Evolutionary conservation across 192 early-diverging fungal genomes (phyloP), one percentile per base, ranked within the genome.

Genomic region (Glomus cerebriforme): DNA sequence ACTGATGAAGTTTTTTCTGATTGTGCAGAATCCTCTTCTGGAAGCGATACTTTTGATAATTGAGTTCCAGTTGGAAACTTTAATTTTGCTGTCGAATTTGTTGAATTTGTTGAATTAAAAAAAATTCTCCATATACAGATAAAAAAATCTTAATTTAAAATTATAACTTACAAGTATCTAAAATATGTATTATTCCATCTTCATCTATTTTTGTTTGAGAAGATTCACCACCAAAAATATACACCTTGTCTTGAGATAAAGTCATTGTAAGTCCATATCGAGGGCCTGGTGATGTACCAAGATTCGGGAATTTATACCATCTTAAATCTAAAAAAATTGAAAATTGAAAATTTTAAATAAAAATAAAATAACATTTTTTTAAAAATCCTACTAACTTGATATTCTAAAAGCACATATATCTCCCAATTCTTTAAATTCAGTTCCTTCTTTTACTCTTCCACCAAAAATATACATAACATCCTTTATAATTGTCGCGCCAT

Each of bases 401-500:
- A 90, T 86, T 54, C 82, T 81, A 78, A 87, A 90, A 7, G 88
- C 89, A 60, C 78, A 86, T 19, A 90, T 68, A 59, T 90, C 89
- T 15, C 81, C 81, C 7, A 87, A 80, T 7, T 84, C 71, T 29
- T 84, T 62, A 62, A 26, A n/a, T 31, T 31, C 63, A 64, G 0
- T 69, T n/a, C 85, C 86, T 29, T 86, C 84, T 32, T 77, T 58
- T 66, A 73, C 77, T 74, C 81, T 83, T 35, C 89, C 89, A 49
- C 89, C 89, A 81, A 84, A 86, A 43, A 88, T 66, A 73, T 90
- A 90, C 59, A 90, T 83, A 15, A 85, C 82, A 49, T 88, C 89
- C 15, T 84, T 83, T 8, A 88, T 79, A 0, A 88, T 69, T 37
- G 77, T 24, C 22, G 78, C 74, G 1, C 82, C 73, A 59, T 82